phyloP scores from a whole-genome alignment of 164 flowering plant genomes.

The Vitis amurensis region DNA sequence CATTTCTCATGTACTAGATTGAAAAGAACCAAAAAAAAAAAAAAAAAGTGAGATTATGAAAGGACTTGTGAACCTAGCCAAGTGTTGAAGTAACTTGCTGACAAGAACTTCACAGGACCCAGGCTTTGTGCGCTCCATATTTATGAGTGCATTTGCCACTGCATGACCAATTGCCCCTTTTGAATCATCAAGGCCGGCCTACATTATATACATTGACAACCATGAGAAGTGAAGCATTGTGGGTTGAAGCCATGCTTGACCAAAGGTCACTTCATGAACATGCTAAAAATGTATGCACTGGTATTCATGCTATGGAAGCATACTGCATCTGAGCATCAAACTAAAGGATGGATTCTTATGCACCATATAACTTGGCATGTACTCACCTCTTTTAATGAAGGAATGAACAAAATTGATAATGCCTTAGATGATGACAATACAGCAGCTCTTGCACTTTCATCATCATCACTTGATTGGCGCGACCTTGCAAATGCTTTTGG shows the following conservation, averaged over 20 bases:
- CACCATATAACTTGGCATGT: not conserved
- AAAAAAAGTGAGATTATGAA: not conserved
- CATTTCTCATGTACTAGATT: not conserved
- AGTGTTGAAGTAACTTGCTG: constrained; percentile 65
- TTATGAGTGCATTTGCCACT: constrained; percentile 56
- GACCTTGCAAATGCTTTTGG: constrained; percentile 50
- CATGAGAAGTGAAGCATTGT: not conserved
- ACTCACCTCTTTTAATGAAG: constrained; percentile 88
- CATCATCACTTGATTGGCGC: constrained; percentile 58
- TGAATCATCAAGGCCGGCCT: constrained; percentile 72
- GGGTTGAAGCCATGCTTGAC: not conserved
- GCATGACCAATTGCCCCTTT: constrained; percentile 52
- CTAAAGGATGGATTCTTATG: not conserved
- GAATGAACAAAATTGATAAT: constrained; percentile 67
- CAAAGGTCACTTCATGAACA: not conserved
- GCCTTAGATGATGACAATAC: constrained; percentile 51
- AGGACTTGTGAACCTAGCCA: constrained; percentile 62
- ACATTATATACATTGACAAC: constrained; percentile 7
- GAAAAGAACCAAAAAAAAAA: not conserved
- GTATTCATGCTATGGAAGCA: no score
- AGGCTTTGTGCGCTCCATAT: constrained; percentile 70
- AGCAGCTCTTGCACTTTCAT: constrained; percentile 44
- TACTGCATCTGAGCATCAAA: constrained; percentile 3
- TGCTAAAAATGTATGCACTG: not conserved
- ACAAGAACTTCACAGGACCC: constrained; percentile 78